Conservation (phyloP, 1,284 basidiomycete species). For the Athelia sp. region DNA sequence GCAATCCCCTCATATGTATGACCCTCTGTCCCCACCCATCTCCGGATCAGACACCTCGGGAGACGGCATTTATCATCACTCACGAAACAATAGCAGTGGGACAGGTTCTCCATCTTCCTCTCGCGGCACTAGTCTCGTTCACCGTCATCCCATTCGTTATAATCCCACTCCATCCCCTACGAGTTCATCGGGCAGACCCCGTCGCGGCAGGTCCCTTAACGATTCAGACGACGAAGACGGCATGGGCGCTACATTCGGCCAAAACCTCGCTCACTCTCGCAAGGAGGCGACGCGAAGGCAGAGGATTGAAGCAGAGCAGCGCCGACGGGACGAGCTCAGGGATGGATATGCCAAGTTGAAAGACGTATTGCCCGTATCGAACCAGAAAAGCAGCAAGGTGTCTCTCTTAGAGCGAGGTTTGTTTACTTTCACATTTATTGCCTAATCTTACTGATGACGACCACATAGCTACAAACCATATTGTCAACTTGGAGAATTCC, state of each 20-base stretch:
- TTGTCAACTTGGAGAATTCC: slow-evolving; percentile 60
- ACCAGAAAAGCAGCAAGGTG: slow-evolving; percentile 88
- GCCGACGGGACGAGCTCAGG: slow-evolving; percentile 79
- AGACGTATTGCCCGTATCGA: slow-evolving; percentile 78
- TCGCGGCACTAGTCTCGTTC: slow-evolving; percentile 66
- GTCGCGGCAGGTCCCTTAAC: slow-evolving; percentile 57
- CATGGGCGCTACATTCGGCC: slow-evolving; percentile 60
- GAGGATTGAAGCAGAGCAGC: slow-evolving; percentile 82
- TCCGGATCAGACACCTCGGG: slow-evolving; percentile 82
- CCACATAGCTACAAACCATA: slow-evolving; percentile 67
- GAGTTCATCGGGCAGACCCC: slow-evolving; percentile 62
- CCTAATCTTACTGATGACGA: slow-evolving; percentile 4
- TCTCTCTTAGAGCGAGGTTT: slow-evolving; percentile 80
- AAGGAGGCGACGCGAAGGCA: slow-evolving; percentile 80
- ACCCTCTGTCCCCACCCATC: slow-evolving; percentile 74
- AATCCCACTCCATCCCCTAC: slow-evolving; percentile 75
- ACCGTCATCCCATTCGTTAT: slow-evolving; percentile 61
- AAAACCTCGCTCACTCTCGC: slow-evolving; percentile 67
- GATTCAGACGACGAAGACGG: slow-evolving; percentile 76
- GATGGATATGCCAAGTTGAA: slow-evolving; percentile 86
- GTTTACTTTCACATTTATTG: slow-evolving; percentile 18
- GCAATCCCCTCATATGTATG: slow-evolving; percentile 72
- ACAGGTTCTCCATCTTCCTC: slow-evolving; percentile 72
- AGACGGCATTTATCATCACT: slow-evolving; percentile 72
- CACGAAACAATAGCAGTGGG: slow-evolving; percentile 71